phyloP scores from a whole-genome alignment of 345 rosid genomes.

The Lenwebbia sp. region DNA sequence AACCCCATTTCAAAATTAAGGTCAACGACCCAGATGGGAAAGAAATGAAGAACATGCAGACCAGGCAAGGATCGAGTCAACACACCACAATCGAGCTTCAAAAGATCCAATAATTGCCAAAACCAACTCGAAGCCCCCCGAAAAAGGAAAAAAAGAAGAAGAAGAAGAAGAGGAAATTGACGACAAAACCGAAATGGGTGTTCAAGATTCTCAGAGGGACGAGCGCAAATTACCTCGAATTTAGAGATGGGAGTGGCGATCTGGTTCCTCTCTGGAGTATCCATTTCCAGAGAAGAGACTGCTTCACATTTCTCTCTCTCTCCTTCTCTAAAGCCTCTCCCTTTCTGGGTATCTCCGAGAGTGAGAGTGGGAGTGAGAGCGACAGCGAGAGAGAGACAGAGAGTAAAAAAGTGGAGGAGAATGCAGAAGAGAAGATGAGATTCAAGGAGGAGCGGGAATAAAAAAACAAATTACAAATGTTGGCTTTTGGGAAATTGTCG shows the following conservation, averaged over 20 bases:
- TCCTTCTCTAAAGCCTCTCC: neutral
- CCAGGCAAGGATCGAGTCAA: neutral
- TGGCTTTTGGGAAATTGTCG: too few relatives aligned
- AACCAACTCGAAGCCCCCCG: neutral
- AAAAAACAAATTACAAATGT: too few relatives aligned
- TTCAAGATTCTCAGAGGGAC: too few relatives aligned
- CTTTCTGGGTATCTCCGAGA: neutral
- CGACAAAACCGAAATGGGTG: neutral
- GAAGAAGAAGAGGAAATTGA: neutral
- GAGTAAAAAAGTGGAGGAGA: neutral
- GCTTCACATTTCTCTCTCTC: neutral
- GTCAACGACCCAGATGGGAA: neutral
- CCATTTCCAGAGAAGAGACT: constrained; percentile 22
- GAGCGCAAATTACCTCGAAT: constrained; percentile 44
- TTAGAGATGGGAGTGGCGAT: constrained; percentile 57
- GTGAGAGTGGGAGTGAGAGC: too few relatives aligned
- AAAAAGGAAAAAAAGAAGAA: neutral
- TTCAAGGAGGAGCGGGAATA: constrained; percentile 40
- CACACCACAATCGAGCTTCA: neutral
- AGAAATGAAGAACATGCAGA: neutral
- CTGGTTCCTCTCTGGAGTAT: constrained; percentile 59
- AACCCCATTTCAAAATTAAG: neutral
- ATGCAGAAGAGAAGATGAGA: neutral
- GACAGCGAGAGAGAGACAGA: neutral
- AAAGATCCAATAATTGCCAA: neutral